phyloP scores from a whole-genome alignment of 2,329 filamentous ascomycete species.

The Sclerotinia trifoliorum region DNA sequence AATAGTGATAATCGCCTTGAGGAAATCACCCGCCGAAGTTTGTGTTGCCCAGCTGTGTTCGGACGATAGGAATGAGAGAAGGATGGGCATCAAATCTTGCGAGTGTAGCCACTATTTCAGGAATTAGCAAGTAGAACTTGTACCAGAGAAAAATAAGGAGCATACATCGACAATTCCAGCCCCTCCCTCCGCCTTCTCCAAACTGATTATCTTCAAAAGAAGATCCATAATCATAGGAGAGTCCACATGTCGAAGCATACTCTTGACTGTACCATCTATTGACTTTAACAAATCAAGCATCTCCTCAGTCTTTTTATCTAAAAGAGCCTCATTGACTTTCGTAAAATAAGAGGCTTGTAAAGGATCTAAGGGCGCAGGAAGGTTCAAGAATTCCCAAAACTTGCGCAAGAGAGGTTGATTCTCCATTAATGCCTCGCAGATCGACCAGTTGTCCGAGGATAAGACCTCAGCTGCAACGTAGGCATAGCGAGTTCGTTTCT shows the following conservation, averaged over 20 bases:
- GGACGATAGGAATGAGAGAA: conserved; percentile 83
- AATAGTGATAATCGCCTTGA: conserved; percentile 98
- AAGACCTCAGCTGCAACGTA: conserved; percentile 91
- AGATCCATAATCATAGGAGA: conserved; percentile 99
- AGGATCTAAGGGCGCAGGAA: conserved; percentile 82
- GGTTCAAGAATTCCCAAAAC: conserved; percentile 89
- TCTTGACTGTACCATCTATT: conserved; percentile 75
- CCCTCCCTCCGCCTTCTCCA: conserved; percentile 88
- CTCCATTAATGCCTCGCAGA: conserved; percentile 87
- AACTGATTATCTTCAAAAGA: conserved; percentile 90
- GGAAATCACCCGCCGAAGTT: conserved; percentile 93
- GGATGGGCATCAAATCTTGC: conserved; percentile 79
- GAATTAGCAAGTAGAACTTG: not conserved
- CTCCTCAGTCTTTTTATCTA: conserved; percentile 97
- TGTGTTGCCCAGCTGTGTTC: conserved; percentile 87
- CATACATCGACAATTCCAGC: conserved; percentile 90
- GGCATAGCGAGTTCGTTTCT: conserved; percentile 88
- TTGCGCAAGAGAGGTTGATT: conserved; percentile 73
- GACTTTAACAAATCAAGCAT: conserved; percentile 91
- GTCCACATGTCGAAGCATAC: conserved; percentile 90
- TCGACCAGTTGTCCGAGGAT: conserved; percentile 95
- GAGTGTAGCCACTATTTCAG: conserved; percentile 80
- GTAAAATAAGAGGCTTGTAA: conserved; percentile 97
- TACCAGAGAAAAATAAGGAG: conserved; percentile 24
- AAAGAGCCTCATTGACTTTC: conserved; percentile 95